A percentile compares a stretch with the other conserved stretches of the same genome.
Evolutionary conservation across 2,329 filamentous ascomycete species (phyloP).

Genomic region (Neonectria ditissima): DNA sequence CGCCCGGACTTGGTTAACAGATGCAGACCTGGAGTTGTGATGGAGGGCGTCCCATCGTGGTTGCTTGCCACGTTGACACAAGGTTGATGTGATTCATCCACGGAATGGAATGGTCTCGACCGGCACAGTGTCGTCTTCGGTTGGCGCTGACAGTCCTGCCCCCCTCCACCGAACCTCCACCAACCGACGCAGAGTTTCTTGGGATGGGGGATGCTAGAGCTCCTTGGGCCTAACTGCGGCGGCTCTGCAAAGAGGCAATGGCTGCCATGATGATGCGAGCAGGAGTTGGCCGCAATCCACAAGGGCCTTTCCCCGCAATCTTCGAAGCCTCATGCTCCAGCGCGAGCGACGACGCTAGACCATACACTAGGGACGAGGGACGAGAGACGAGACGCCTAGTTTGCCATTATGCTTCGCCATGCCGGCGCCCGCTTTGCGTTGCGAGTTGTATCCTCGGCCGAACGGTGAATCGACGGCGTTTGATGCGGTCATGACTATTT

Average conservation of each 20-base stretch:
- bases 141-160: conserved; percentile 6
- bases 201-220: conserved; percentile 11
- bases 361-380: no score
- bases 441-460: neutral
- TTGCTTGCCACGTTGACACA: conserved; percentile 1
- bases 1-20: neutral
- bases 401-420: no score
- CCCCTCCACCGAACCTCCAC: conserved; percentile 4
- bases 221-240: conserved; percentile 18
- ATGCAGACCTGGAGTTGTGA: neutral
- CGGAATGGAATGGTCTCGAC: conserved; percentile 11
- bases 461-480: neutral
- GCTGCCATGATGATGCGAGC: no score
- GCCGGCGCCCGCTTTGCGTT: no score
- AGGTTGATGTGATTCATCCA: neutral
- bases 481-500: neutral
- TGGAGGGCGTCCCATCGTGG: neutral
- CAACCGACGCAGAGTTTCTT: conserved; percentile 23
- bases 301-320: no score
- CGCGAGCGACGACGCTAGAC: no score
- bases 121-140: neutral
- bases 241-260: conserved; percentile 5
- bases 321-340: no score
- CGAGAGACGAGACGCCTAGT: no score
- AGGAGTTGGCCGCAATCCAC: no score